Percentiles rank a stretch among this genome's conserved stretches.
Evolutionary conservation across 2,329 filamentous ascomycete species (phyloP).

Genomic region (Curvularia sp.): DNA sequence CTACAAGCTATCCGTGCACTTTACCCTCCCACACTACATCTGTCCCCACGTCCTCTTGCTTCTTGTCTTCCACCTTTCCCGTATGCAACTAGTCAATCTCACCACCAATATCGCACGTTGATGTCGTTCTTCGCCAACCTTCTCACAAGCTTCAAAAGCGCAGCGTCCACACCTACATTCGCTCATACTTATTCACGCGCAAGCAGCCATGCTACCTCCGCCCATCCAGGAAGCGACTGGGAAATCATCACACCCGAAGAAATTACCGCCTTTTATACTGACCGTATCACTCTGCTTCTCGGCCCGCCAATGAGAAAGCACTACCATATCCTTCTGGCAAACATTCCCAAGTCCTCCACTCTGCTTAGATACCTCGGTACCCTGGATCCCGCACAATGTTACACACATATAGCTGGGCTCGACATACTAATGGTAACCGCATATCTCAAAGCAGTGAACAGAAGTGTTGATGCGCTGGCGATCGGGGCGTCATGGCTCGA

Average conservation of each 20-base stretch:
- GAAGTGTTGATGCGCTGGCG: background rate
- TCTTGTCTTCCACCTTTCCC: background rate
- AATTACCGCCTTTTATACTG: background rate
- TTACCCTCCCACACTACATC: background rate
- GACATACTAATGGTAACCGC: background rate
- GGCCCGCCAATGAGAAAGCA: background rate
- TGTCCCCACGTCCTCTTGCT: background rate
- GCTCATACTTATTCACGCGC: background rate
- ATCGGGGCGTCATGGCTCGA: conserved; percentile 4
- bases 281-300: conserved; percentile 13
- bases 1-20: background rate
- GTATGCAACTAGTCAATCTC: background rate
- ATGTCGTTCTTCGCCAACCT: conserved; percentile 4
- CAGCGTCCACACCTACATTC: background rate
- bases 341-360: conserved; percentile 4
- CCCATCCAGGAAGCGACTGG: conserved; percentile 3
- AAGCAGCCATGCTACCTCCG: background rate
- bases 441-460: background rate
- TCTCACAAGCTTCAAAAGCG: background rate
- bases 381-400: conserved; percentile 1
- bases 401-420: background rate
- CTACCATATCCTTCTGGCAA: conserved; percentile 7
- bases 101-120: background rate
- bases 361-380: conserved; percentile 1
- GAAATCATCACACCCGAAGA: conserved; percentile 7